Evolutionary conservation across 495 filamentous ascomycete genomes (phyloP).

Genomic region (Aspergillus funiculosus): DNA sequence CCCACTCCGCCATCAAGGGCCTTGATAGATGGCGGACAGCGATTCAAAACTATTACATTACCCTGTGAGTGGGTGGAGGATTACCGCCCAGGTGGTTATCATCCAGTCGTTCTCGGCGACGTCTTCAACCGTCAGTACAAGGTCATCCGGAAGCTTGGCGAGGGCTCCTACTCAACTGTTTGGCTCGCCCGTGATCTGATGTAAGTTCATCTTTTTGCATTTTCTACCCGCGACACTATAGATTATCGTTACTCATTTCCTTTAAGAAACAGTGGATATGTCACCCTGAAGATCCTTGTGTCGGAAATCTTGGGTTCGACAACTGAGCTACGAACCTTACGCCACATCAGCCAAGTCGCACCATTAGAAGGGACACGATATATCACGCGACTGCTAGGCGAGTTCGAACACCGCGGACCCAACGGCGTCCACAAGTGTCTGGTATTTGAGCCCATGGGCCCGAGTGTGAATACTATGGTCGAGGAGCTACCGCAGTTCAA

Average conservation of each 20-base stretch:
- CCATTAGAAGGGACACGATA: constrained; percentile 12
- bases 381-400: constrained; percentile 35
- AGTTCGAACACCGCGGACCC: constrained; percentile 40
- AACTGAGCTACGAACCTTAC: constrained; percentile 23
- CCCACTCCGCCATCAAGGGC: too few species aligned
- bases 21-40: too few species aligned
- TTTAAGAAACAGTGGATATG: constrained; percentile 24
- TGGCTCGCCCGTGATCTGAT: constrained; percentile 38
- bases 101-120: constrained; percentile 40
- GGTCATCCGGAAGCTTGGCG: constrained; percentile 41
- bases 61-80: constrained; percentile 16
- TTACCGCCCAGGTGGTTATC: constrained; percentile 37
- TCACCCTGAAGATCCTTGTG: constrained; percentile 36
- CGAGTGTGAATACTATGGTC: constrained; percentile 31
- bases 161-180: constrained; percentile 41
- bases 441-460: constrained; percentile 45
- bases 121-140: constrained; percentile 33
- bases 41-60: constrained; percentile 20
- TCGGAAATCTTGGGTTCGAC: constrained; percentile 19
- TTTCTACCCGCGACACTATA: too few species aligned
- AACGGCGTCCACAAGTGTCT: constrained; percentile 47
- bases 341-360: constrained; percentile 23
- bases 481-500: constrained; percentile 30
- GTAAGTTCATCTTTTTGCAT: constrained; percentile 16
- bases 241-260: constrained; percentile 16